Evolutionary conservation across 768 basidiomycete genomes (phyloP).

Genomic region (Gymnopilus dilepis): DNA sequence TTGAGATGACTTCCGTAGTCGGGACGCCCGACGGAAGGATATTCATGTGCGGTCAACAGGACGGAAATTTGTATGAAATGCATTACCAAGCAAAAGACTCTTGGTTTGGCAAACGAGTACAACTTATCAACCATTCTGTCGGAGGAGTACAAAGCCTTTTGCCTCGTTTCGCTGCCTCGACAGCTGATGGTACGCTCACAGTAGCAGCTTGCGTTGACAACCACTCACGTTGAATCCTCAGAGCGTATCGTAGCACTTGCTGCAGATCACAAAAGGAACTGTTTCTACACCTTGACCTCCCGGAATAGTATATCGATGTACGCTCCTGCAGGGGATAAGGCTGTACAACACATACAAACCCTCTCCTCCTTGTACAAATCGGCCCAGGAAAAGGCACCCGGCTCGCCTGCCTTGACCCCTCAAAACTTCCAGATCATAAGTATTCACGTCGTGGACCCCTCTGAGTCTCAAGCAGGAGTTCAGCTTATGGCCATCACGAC

Average conservation of each 20-base stretch:
- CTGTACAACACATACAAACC: conserved; percentile 74
- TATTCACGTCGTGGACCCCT: conserved; percentile 69
- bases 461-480: conserved; percentile 70
- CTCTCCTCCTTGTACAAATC: conserved; percentile 75
- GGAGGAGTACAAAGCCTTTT: conserved; percentile 79
- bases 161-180: conserved; percentile 71
- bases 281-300: conserved; percentile 78
- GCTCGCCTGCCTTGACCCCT: conserved; percentile 71
- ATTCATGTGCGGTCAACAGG: conserved; percentile 86
- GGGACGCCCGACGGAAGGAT: conserved; percentile 86
- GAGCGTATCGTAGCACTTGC: conserved; percentile 75
- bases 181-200: conserved; percentile 61
- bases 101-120: conserved; percentile 89
- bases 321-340: conserved; percentile 64
- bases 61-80: conserved; percentile 90
- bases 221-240: conserved; percentile 34
- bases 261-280: conserved; percentile 70
- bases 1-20: conserved; percentile 85
- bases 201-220: not conserved
- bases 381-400: conserved; percentile 83
- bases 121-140: conserved; percentile 87
- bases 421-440: conserved; percentile 72
- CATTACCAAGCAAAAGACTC: conserved; percentile 90
- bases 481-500: conserved; percentile 83
- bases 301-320: conserved; percentile 72